phyloP scores from a whole-genome alignment of 2,329 filamentous ascomycete genomes.

The Colletotrichum sp. region DNA sequence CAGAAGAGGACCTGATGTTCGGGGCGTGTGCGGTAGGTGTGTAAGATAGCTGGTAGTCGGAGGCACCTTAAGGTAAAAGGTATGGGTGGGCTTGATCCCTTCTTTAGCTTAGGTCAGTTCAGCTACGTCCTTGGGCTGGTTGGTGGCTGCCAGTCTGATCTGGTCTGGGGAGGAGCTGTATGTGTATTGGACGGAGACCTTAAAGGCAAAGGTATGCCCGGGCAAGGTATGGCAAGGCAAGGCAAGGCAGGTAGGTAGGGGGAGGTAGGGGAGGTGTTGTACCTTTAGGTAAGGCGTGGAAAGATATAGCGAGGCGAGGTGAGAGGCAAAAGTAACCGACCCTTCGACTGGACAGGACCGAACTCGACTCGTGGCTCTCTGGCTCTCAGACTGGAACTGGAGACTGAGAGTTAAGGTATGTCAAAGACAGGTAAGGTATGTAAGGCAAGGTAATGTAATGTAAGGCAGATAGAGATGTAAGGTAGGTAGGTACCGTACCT shows the following conservation, averaged over 20 bases:
- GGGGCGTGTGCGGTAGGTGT: background rate
- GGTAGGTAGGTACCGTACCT: background rate
- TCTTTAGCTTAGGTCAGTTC: background rate
- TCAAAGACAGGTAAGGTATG: background rate
- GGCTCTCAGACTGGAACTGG: background rate
- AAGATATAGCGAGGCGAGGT: background rate
- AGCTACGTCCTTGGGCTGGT: background rate
- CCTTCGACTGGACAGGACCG: background rate
- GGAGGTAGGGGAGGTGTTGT: background rate
- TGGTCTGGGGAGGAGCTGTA: background rate
- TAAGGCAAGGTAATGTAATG: background rate
- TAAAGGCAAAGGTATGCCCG: background rate
- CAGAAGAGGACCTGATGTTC: background rate
- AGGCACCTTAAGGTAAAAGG: background rate
- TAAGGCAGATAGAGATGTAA: background rate
- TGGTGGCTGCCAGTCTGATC: background rate
- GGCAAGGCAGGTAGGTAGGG: background rate
- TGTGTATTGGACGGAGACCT: background rate
- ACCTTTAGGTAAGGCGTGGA: background rate
- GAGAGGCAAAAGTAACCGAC: background rate
- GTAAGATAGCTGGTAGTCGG: background rate
- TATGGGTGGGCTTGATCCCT: background rate
- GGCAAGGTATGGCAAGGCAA: background rate
- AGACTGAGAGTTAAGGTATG: background rate
- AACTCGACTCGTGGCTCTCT: background rate